Base-by-base conservation (phyloP, 2,329 filamentous ascomycete species). In the Pseudogymnoascus sp. region DNA sequence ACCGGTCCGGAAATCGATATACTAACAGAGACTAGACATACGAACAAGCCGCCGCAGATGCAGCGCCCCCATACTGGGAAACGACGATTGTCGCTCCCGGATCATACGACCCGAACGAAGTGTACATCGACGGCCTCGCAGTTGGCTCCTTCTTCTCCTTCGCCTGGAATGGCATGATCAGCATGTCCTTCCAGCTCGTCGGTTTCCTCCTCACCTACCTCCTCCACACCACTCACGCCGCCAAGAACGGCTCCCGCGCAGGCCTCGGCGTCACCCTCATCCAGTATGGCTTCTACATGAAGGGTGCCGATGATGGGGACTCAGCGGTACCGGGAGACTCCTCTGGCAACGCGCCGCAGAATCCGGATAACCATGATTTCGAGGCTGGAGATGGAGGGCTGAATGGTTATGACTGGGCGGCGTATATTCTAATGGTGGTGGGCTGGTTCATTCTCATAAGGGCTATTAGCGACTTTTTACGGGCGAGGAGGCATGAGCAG, bases 121-220 rank as follows among this genome's bases (percentile, higher is more conserved):
- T 99, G 59, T 99, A 95, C 72, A 90, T 99, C 64, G 95, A 99
- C 74, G 95, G 95, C 70, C 88, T 99, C 73, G 92, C 96, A 2
- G 95, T 96, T 62, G 91, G 91, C 67, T 92, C 90, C 59, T 79
- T 95, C 66, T 96, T 96, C 78, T 89, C 86, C 66, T 96, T 96
- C 71, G 79, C 93, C 69, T 96, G 91, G 91, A 96, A 96, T 78
- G 89, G 84, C 78, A 93, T 97, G 85, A 97, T 99, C 69, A 96
- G 91, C 68, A 93, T 96, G 83, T 96, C 93, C 46, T 97, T 99
- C 81, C 91, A 96, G 76, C 85, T 97, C 67, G 91, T 97, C 76
- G 95, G 95, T 62, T 99, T 99, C 82, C 86, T 99, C 31, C 89
- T 99, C 71, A 97, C 95, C 28, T 99, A 99, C 75, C 90, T 99